phyloP scores from a whole-genome alignment of 2,329 filamentous ascomycete genomes.

The Pseudogymnoascus sp. region DNA sequence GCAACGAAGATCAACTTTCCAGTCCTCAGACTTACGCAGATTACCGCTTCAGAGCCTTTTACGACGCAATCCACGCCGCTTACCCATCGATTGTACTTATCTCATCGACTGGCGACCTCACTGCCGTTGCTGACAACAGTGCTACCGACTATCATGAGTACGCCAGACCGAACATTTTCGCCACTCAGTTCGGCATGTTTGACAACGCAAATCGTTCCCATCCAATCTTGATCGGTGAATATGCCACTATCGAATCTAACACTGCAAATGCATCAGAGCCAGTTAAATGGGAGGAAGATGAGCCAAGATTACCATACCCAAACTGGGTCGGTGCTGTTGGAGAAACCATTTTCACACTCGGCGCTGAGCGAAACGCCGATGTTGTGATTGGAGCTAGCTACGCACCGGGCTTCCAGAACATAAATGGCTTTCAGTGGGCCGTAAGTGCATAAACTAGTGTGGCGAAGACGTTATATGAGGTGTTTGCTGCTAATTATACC shows the following conservation, averaged over 20 bases:
- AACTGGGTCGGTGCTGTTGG: slow-evolving; percentile 22
- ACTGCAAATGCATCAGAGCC: not conserved
- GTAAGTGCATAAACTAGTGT: slow-evolving; percentile 16
- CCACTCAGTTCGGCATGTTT: slow-evolving; percentile 17
- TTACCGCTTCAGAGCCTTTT: slow-evolving; percentile 38
- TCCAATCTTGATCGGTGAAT: slow-evolving; percentile 22
- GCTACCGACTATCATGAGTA: slow-evolving; percentile 21
- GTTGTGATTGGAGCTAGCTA: slow-evolving; percentile 20
- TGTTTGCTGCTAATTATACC: slow-evolving; percentile 2
- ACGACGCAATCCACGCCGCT: slow-evolving; percentile 34
- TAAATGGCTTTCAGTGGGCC: slow-evolving; percentile 22
- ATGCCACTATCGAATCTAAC: slow-evolving; percentile 21
- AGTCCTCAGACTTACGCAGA: slow-evolving; percentile 26
- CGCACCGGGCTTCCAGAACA: slow-evolving; percentile 23
- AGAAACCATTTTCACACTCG: slow-evolving; percentile 22
- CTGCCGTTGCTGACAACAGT: slow-evolving; percentile 10
- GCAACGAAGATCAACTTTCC: slow-evolving; percentile 35
- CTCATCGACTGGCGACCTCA: slow-evolving; percentile 18
- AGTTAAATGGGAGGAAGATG: slow-evolving; percentile 12
- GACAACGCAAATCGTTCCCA: slow-evolving; percentile 16
- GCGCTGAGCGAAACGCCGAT: slow-evolving; percentile 22
- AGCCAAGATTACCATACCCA: slow-evolving; percentile 14
- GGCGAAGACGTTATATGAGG: not conserved
- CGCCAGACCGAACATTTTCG: slow-evolving; percentile 19
- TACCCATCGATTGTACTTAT: slow-evolving; percentile 38